Percentiles rank a stretch among this genome's conserved stretches.
Evolutionary conservation across 805 yeast genomes (phyloP).

Genomic region (Candida hispaniensis): DNA sequence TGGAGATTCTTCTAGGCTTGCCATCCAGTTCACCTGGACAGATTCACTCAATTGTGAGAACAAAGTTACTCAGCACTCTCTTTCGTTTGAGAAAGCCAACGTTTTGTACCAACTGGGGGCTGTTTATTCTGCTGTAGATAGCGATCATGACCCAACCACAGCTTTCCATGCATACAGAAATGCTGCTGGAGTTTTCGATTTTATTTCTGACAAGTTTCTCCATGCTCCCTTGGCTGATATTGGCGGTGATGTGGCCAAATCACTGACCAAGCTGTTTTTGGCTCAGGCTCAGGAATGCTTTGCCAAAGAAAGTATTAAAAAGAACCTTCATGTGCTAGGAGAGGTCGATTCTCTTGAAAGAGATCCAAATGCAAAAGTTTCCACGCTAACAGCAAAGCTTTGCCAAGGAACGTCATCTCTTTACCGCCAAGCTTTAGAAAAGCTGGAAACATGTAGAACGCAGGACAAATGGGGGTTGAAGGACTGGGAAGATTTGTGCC

Average conservation of each 20-base stretch:
- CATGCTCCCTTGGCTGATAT: constrained; percentile 83
- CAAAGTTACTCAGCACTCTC: constrained; percentile 53
- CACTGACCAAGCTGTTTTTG: constrained; percentile 53
- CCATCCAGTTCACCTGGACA: constrained; percentile 60
- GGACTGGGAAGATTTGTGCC: constrained; percentile 43
- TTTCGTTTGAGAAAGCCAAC: constrained; percentile 85
- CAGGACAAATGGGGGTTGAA: constrained; percentile 34
- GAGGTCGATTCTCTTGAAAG: constrained; percentile 9
- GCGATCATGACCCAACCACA: constrained; percentile 40
- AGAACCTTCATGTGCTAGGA: constrained; percentile 24
- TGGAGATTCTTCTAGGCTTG: constrained; percentile 49
- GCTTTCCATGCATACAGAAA: constrained; percentile 54
- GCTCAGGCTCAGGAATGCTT: constrained; percentile 89
- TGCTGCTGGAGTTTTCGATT: constrained; percentile 68
- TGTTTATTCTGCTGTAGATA: constrained; percentile 39
- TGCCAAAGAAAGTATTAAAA: constrained; percentile 30
- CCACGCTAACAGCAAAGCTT: constrained; percentile 64
- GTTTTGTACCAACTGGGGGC: constrained; percentile 70
- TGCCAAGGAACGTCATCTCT: constrained; percentile 50
- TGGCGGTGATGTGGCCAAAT: constrained; percentile 52
- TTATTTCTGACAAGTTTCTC: constrained; percentile 65
- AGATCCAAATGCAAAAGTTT: constrained; percentile 21
- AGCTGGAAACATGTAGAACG: constrained; percentile 27
- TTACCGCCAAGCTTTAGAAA: constrained; percentile 43
- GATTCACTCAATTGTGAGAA: constrained; percentile 50